Evolutionary conservation across 2,329 filamentous ascomycete genomes (phyloP), one percentile per base, ranked within the genome.

Genomic region (Blastomyces silverae): DNA sequence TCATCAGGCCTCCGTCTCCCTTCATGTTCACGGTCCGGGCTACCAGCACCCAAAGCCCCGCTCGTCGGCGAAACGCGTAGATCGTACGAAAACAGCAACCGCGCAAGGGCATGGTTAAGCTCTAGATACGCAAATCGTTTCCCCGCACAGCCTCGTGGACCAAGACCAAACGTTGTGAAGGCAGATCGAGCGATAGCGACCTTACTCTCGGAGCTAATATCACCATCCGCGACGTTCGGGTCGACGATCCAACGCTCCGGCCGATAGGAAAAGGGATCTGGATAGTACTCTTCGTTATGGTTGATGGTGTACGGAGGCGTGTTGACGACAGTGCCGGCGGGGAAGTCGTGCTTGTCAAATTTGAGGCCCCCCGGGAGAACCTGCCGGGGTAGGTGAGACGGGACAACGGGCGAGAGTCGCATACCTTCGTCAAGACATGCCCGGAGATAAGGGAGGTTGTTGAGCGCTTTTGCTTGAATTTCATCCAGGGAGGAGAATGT

Each of bases 131-230:
- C 78, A 74, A 80, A 73, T 50, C 74, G 73, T 69, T 79, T 79
- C 5, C 78, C 78, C 65, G 78, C 75, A 62, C 78, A 80, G 0
- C 77, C 77, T 1, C 77, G 73, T 1, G 75, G 76, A 0, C 78
- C 78, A 48, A 79, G 75, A 53, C 74, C 77, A 61, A 80, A 80
- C 8, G 67, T 52, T 31, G 62, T 67, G 52, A 69, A 69, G 8
- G 67, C 67, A 5, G 65, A 62, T 22, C 68, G 65, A 15, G 89
- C 87, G 5, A 79, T 71, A 2, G 80, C 78, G 1, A 85, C 77
- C 20, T 53, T 44, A 17, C 67, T 64, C 44, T 66, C 65, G 25
- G 67, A 64, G 1, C 64, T 65, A n/a, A 68, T 63, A 31, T 64
- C 46, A 31, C 61, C 64, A 28, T 67, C 66, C 37, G 60, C 59